Base-by-base conservation (phyloP, 31 red algal genomes). In the Odonthalia washingtoniensis region DNA sequence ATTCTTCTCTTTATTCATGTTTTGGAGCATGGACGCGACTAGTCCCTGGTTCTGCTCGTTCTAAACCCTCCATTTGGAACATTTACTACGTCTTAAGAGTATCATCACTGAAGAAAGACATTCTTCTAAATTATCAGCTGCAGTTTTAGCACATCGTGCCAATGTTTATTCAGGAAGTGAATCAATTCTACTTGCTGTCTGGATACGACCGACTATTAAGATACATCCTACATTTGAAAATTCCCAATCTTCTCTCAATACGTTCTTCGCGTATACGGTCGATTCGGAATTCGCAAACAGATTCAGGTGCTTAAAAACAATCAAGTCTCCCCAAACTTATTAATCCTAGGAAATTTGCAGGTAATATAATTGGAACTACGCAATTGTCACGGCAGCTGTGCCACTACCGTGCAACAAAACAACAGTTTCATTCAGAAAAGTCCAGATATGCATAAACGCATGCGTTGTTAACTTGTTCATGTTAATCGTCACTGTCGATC, bases 101-200 rank as follows among this genome's bases (percentile, higher is more conserved):
- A 85, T 99, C 32, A 76, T 94, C 1, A 81, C 84, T 5, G 97
- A 99, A 74, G 89, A 92, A 53, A 65, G 92, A 62, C 82, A 88
- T 42, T 78, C 94, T 1, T 70, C 69, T 2, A 91, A 89, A 61
- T 90, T 91, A 37, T 69, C 76, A 34, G 87, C 89, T 60, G 84
- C 86, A 27, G 85, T 99, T 65, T 49, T 88, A 32, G 75, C 81
- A 6, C 91, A 98, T 77, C 78, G 83, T 61, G 42, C 84, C 36
- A 83, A 90, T 46, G 87, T 94, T 9, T 57, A 85, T 12, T 67
- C n/a, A 24, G 74, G 90, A 43, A 49, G 46, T 41, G 96, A 87
- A 33, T 86, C 87, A 26, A 82, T 89, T 41, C 82, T 99, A 16
- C 87, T 96, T 32, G 97, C 93, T 42, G 97, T 99, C 14, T 95